Evolutionary conservation across 208 protist species (phyloP), one percentile per base, ranked within the genome.

Genomic region (Leishmania aethiopica): DNA sequence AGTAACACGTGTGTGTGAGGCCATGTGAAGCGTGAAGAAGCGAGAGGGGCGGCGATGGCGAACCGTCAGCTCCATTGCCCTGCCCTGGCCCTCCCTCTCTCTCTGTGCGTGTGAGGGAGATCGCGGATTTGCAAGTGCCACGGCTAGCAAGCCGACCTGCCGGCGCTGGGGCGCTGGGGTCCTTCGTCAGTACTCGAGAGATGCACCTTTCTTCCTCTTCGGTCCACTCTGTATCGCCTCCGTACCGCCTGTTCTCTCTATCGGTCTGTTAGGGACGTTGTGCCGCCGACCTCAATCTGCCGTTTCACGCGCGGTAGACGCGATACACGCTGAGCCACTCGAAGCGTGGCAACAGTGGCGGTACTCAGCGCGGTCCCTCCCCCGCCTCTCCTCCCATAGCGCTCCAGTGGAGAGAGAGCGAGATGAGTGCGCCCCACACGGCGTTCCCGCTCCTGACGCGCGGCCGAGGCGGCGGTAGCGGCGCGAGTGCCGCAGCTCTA

Each of bases 361-460:
- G 17, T 71, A 45, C 40, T 28, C 32, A 0, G 66, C 66, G 11
- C 67, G 42, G 66, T 28, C 32, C 35, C 4, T 71, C 37, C 67
- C 25, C 67, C 42, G 19, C 67, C 42, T 40, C 25, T 47, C 66
- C 40, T 71, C 66, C 42, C 22, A 35, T 40, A 35, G 40, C 10
- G 42, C 49, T 2, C 72, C 49, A 75, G 3, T 19, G 49, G 49
- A 40, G 32, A 55, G 40, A 28, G 49, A 40, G 32, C 8, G 40
- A 28, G 49, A 84, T 80, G 75, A 75, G 28, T 59, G 76, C 37
- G 37, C 37, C 80, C 28, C 57, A 57, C 70, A 72, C 76, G 3
- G 81, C 82, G 15, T 86, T 86, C 51, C 82, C 82, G 15, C 8
- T 86, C 25, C 73, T 86, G 25, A 71, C 66, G 40, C 78, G 82